Evolutionary conservation across 1,139 yeast species (phyloP).

Genomic region (Taphrina betulina): DNA sequence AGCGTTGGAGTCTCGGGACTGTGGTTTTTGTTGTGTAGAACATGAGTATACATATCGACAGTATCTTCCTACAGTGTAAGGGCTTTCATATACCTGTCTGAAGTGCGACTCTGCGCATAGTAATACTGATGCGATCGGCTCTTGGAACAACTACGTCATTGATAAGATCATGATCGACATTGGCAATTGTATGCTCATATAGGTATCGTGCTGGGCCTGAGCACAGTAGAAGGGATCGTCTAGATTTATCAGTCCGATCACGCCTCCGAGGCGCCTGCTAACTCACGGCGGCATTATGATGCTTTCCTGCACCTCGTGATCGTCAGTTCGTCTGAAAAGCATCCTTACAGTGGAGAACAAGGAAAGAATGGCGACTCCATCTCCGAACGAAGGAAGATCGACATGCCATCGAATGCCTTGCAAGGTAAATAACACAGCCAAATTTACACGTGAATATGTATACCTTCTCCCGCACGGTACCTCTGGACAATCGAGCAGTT

Average conservation of each 20-base stretch:
- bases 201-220: slow-evolving; percentile 25
- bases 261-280: no score
- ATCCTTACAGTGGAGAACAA: slow-evolving; percentile 17
- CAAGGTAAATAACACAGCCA: background rate
- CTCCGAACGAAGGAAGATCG: slow-evolving; percentile 22
- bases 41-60: background rate
- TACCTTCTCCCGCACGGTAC: slow-evolving; percentile 27
- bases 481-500: slow-evolving; percentile 26
- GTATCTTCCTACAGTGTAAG: no score
- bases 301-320: background rate
- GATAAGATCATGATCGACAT: slow-evolving; percentile 4
- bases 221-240: slow-evolving; percentile 10
- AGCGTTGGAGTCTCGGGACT: no score
- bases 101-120: slow-evolving; percentile 17
- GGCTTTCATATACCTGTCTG: background rate
- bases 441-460: background rate
- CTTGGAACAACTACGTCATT: background rate
- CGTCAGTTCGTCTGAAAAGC: slow-evolving; percentile 6
- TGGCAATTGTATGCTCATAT: slow-evolving; percentile 28
- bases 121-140: slow-evolving; percentile 23
- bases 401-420: slow-evolving; percentile 28
- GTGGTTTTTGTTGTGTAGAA: background rate
- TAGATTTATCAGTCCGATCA: no score
- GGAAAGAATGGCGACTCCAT: slow-evolving; percentile 31
- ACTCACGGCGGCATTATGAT: slow-evolving; percentile 10